Percentiles rank a stretch among this genome's conserved stretches.
These are phyloP conservation scores for Scutellaria galericulata DNA, from an alignment of 257 asterid genomes.

Conservation along the genomic window DNA sequence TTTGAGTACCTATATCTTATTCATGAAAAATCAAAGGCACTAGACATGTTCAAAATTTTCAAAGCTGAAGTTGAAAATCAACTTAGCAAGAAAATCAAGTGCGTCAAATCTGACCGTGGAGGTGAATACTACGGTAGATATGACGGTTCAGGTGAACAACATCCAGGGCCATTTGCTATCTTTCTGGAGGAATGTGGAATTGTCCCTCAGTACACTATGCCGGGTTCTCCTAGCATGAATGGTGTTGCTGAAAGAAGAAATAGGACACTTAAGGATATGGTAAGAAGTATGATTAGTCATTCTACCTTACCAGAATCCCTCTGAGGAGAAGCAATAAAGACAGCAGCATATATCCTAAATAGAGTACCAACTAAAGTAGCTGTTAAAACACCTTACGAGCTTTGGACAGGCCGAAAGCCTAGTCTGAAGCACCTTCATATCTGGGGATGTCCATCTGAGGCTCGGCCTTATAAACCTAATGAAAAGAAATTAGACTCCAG, in stretches of 20 bases:
- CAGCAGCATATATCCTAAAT: constrained; percentile 6
- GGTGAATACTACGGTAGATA: too few relatives aligned
- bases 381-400: constrained; percentile 16
- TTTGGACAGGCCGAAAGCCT: constrained; percentile 3
- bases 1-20: too few relatives aligned
- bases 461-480: background rate
- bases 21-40: too few relatives aligned
- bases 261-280: constrained; percentile 2
- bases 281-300: background rate
- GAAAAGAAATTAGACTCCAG: constrained; percentile 9
- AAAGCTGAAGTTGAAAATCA: too few relatives aligned
- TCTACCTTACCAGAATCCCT: background rate
- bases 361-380: constrained; percentile 7
- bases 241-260: constrained; percentile 13
- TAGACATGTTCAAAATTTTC: too few relatives aligned
- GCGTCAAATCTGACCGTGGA: too few relatives aligned
- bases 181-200: constrained; percentile 3
- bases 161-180: too few relatives aligned
- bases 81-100: too few relatives aligned
- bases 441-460: constrained; percentile 29
- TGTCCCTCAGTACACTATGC: background rate
- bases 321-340: constrained; percentile 20
- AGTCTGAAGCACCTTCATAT: background rate
- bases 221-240: constrained; percentile 7
- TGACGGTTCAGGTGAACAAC: too few relatives aligned